Base-by-base conservation (phyloP, 2,329 filamentous ascomycete species). In the Alternaria brassicicola region DNA sequence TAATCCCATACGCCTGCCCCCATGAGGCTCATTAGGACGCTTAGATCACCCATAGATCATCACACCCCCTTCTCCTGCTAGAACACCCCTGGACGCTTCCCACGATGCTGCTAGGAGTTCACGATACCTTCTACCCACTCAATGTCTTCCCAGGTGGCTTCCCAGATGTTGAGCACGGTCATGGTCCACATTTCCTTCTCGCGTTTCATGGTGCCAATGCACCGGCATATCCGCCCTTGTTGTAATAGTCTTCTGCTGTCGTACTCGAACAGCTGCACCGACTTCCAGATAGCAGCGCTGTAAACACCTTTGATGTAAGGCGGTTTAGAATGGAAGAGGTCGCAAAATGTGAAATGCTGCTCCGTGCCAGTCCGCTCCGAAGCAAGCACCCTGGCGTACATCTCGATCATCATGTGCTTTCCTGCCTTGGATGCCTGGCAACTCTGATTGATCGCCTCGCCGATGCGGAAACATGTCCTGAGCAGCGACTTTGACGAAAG, bases 311-410 rank as follows among this genome's bases (percentile, higher is more conserved):
- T 76, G 59, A 86, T 70, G 53, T 84, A 85, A 0, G 87, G 88
- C 5, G 83, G 82, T 10, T 79, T 80, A 19, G 86, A 81, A 59
- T 86, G 84, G 64, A 86, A 88, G 0, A 91, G 72, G 65, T 90
- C 88, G 36, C 80, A 79, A 48, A 91, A 84, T n/a, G 85, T 81
- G 61, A 91, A 89, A 54, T 85, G 79, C 67, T 91, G 88, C 61
- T 82, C 85, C 5, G 53, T 45, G 12, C 76, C 74, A 55, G 88
- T 84, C 0, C 88, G 83, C 52, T 78, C 82, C 0, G 88, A 89
- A 50, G 80, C 81, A 1, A 79, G 78, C 1, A 90, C 84, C 25
- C 85, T 81, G 3, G 86, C 87, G 67, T 87, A 91, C 0, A 91
- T 74, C 69, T 90, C 88, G 58, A 90, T 82, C 0, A 84, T 52